Evolutionary conservation across 306 rosid species (phyloP).

Genomic region (Vicia sativa): DNA sequence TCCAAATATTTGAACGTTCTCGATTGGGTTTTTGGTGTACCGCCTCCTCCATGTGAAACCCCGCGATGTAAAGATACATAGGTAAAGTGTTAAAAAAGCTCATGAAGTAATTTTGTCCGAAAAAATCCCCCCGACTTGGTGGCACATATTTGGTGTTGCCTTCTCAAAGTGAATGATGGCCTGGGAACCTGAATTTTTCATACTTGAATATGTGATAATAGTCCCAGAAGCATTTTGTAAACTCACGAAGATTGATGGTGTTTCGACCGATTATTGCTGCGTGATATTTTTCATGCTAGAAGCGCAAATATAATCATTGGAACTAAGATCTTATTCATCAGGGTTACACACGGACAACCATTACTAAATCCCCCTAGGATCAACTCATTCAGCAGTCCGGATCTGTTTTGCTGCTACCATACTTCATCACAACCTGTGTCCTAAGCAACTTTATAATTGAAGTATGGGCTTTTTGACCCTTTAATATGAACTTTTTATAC

Average conservation of each 20-base stretch:
- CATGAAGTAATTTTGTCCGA: constrained; percentile 14
- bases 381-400: background rate
- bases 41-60: constrained; percentile 84
- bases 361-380: background rate
- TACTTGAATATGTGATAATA: constrained; percentile 8
- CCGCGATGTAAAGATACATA: constrained; percentile 61
- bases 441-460: constrained; percentile 2
- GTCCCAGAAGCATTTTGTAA: background rate
- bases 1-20: constrained; percentile 92
- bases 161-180: constrained; percentile 23
- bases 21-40: constrained; percentile 96
- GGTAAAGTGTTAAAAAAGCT: constrained; percentile 3
- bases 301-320: background rate
- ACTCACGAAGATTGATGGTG: constrained; percentile 22
- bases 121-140: constrained; percentile 11
- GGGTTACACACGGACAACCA: background rate
- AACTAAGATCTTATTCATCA: constrained; percentile 2
- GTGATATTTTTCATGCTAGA: constrained; percentile 20
- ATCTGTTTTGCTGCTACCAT: background rate
- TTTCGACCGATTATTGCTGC: constrained; percentile 19
- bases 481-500: too few species aligned
- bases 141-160: constrained; percentile 29
- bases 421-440: background rate
- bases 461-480: background rate
- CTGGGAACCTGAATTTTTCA: constrained; percentile 31